Percentiles rank a stretch among this genome's conserved stretches.
These are phyloP conservation scores for Halophytophthora polymorphica DNA, from an alignment of 352 stramenopile genomes.

Conservation along the genomic window DNA sequence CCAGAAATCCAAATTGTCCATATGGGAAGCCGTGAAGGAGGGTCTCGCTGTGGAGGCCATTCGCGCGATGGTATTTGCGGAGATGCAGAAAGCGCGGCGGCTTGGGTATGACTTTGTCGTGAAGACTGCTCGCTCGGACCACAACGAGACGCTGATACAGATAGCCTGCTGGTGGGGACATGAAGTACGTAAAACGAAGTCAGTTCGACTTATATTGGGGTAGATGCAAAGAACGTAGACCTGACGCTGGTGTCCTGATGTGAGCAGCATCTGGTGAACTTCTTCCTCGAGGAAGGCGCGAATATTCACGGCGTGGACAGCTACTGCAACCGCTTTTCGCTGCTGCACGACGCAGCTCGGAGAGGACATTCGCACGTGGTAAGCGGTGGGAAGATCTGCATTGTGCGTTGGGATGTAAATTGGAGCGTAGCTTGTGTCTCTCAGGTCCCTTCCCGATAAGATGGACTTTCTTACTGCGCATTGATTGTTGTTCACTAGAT, in stretches of 20 bases:
- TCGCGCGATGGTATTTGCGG: constrained; percentile 45
- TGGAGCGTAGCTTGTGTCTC: background rate
- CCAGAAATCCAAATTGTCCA: constrained; percentile 43
- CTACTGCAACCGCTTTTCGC: constrained; percentile 53
- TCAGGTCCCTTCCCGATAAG: background rate
- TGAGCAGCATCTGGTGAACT: constrained; percentile 43
- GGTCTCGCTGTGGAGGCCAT: constrained; percentile 45
- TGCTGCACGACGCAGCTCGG: constrained; percentile 63
- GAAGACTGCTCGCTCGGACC: constrained; percentile 41
- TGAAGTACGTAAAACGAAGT: constrained; percentile 21
- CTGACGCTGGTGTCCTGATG: background rate
- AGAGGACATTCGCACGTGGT: constrained; percentile 53
- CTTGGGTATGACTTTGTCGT: constrained; percentile 57
- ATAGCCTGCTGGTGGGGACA: constrained; percentile 74
- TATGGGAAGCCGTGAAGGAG: constrained; percentile 67
- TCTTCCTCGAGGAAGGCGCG: constrained; percentile 58
- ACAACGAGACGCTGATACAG: constrained; percentile 58
- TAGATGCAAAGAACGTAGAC: too few species aligned
- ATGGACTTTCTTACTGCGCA: too few species aligned
- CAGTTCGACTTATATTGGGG: too few species aligned
- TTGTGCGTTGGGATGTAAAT: background rate
- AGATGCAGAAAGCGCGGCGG: constrained; percentile 63
- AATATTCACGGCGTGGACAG: constrained; percentile 50
- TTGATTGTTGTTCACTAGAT: constrained; percentile 27
- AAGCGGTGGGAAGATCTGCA: background rate